phyloP scores from a whole-genome alignment of 2,329 filamentous ascomycete genomes.

The Hymenoscyphus scutula region DNA sequence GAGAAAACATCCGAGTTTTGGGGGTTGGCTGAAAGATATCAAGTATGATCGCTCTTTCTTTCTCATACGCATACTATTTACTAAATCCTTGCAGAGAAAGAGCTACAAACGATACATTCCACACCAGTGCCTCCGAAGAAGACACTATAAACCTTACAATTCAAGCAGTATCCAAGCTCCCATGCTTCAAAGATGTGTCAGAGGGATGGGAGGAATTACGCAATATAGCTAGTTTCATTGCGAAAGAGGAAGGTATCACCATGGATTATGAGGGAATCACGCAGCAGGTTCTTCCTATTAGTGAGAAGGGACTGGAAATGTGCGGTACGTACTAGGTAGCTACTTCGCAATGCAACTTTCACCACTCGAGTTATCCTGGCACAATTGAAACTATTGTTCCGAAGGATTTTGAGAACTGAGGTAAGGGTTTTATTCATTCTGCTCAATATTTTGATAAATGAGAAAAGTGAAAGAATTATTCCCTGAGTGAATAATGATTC shows the following conservation, averaged over 20 bases:
- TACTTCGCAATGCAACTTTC: too few relatives aligned
- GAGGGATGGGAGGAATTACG: slow-evolving; percentile 12
- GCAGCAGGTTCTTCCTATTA: background rate
- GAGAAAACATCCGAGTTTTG: slow-evolving; percentile 9
- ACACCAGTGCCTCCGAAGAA: slow-evolving; percentile 17
- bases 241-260: slow-evolving; percentile 22
- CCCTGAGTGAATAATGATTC: too few relatives aligned
- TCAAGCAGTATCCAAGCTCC: slow-evolving; percentile 11
- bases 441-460: too few relatives aligned
- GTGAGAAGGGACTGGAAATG: background rate
- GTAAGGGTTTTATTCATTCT: too few relatives aligned
- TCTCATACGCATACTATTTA: background rate
- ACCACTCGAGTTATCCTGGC: too few relatives aligned
- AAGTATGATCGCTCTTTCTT: slow-evolving; percentile 9
- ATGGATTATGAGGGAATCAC: background rate
- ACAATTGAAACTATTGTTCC: too few relatives aligned
- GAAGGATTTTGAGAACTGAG: too few relatives aligned
- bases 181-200: background rate
- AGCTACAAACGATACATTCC: slow-evolving; percentile 11
- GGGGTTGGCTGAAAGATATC: slow-evolving; percentile 17
- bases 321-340: too few relatives aligned
- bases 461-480: too few relatives aligned
- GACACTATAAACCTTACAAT: slow-evolving; percentile 23
- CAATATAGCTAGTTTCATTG: slow-evolving; percentile 26
- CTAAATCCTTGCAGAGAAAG: background rate